phyloP scores from a whole-genome alignment of 2,329 filamentous ascomycete genomes.

The Tympanopsis confertula region DNA sequence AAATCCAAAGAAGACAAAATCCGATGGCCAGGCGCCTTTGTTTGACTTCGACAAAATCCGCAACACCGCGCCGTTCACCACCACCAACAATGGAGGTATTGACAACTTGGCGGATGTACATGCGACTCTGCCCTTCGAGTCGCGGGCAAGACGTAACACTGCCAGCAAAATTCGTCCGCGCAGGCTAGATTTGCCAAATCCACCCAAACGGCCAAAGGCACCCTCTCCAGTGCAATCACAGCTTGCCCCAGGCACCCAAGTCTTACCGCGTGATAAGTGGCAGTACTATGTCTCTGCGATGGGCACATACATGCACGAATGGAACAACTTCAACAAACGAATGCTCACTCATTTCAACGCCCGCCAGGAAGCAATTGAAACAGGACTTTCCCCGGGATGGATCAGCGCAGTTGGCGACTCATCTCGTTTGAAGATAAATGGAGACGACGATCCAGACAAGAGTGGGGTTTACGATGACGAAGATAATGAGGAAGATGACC shows the following conservation, averaged over 20 bases:
- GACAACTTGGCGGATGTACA: conserved; percentile 38
- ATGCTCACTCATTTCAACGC: conserved; percentile 43
- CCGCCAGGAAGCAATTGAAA: conserved; percentile 33
- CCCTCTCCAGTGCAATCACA: conserved; percentile 9
- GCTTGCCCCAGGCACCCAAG: conserved; percentile 4
- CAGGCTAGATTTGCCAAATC: conserved; percentile 32
- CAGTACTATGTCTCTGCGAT: conserved; percentile 38
- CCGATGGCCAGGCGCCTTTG: too few species aligned
- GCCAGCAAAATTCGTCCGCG: conserved; percentile 19
- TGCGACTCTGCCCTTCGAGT: conserved; percentile 44
- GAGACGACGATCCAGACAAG: not conserved
- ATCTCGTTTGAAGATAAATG: conserved; percentile 14
- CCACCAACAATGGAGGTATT: conserved; percentile 31
- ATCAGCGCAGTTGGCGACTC: conserved; percentile 38
- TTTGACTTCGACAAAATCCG: conserved; percentile 36
- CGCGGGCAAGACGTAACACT: conserved; percentile 28
- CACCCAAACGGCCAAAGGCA: conserved; percentile 33
- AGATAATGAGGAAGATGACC: conserved; percentile 11
- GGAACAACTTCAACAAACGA: conserved; percentile 37
- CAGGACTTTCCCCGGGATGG: conserved; percentile 31
- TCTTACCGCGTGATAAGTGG: conserved; percentile 32
- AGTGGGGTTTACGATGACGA: conserved; percentile 12
- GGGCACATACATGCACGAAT: conserved; percentile 41
- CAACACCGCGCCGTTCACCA: conserved; percentile 33
- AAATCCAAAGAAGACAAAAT: not conserved